Percentiles rank a stretch among this genome's conserved stretches.
Evolutionary conservation across 73 alveolate species (phyloP).

Genomic region (Blepharisma stoltei): DNA sequence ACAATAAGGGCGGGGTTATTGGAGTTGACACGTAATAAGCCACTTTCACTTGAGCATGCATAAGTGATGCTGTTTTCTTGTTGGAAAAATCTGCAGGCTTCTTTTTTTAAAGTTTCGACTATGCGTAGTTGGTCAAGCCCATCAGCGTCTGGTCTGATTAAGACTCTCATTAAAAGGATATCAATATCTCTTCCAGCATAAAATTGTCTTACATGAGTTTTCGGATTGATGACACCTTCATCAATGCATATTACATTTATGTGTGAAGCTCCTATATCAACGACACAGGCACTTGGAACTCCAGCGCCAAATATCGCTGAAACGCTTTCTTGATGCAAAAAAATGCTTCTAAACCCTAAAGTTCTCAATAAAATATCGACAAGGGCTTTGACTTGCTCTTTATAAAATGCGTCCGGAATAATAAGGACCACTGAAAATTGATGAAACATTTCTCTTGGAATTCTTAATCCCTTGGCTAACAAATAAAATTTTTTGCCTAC

Average conservation of each 20-base stretch:
- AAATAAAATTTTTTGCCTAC: slow-evolving; percentile 49
- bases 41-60: not conserved
- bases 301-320: slow-evolving; percentile 96
- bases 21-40: not conserved
- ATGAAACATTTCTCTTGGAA: slow-evolving; percentile 44
- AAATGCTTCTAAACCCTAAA: slow-evolving; percentile 88
- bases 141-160: not conserved
- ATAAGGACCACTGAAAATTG: slow-evolving; percentile 55
- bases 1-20: slow-evolving; percentile 12
- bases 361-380: slow-evolving; percentile 73
- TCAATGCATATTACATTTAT: slow-evolving; percentile 89
- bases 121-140: slow-evolving; percentile 7
- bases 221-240: slow-evolving; percentile 91
- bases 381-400: slow-evolving; percentile 69
- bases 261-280: slow-evolving; percentile 94
- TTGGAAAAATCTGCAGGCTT: slow-evolving; percentile 16
- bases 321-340: slow-evolving; percentile 93
- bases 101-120: slow-evolving; percentile 23
- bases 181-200: slow-evolving; percentile 94
- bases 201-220: slow-evolving; percentile 85
- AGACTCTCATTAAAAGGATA: slow-evolving; percentile 40
- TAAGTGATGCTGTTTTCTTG: slow-evolving; percentile 9
- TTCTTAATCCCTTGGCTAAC: slow-evolving; percentile 44
- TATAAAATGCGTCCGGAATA: slow-evolving; percentile 79
- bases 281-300: slow-evolving; percentile 89